Evolutionary conservation across 345 rosid species (phyloP).

Genomic region (Hibiscus trionum): DNA sequence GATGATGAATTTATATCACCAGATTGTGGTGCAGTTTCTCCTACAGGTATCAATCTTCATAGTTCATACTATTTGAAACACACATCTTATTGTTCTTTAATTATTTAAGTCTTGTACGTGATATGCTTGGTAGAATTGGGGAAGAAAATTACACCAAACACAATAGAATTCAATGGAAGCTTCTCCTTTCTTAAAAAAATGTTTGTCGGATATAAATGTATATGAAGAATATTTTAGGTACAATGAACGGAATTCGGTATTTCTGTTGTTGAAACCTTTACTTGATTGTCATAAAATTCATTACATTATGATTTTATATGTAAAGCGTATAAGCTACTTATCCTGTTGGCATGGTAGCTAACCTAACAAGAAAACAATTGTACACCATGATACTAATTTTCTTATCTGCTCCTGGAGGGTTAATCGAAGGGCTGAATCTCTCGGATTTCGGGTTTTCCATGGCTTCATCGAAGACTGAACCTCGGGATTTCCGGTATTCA

Average conservation of each 20-base stretch:
- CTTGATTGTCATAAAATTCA: no score
- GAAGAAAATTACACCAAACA: constrained; percentile 19
- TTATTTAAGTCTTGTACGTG: neutral
- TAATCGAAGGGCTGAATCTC: constrained; percentile 61
- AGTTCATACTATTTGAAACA: neutral
- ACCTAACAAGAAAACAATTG: neutral
- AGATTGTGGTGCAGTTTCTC: constrained; percentile 14
- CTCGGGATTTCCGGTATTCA: constrained; percentile 54
- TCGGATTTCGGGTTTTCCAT: constrained; percentile 49
- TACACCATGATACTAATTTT: constrained; percentile 11
- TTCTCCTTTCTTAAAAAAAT: constrained; percentile 44
- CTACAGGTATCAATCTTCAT: constrained; percentile 19
- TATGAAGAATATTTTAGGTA: neutral
- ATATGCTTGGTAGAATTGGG: neutral
- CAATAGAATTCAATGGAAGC: constrained; percentile 39
- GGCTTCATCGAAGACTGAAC: constrained; percentile 38
- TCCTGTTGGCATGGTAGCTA: no score
- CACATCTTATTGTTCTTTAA: neutral
- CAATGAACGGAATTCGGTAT: neutral
- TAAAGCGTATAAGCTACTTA: no score
- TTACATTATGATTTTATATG: no score
- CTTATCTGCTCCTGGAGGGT: constrained; percentile 22
- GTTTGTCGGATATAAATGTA: constrained; percentile 48
- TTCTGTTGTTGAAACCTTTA: no score
- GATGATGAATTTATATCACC: constrained; percentile 18